phyloP scores from a whole-genome alignment of 257 asterid genomes.

The Nemophila menziesii region DNA sequence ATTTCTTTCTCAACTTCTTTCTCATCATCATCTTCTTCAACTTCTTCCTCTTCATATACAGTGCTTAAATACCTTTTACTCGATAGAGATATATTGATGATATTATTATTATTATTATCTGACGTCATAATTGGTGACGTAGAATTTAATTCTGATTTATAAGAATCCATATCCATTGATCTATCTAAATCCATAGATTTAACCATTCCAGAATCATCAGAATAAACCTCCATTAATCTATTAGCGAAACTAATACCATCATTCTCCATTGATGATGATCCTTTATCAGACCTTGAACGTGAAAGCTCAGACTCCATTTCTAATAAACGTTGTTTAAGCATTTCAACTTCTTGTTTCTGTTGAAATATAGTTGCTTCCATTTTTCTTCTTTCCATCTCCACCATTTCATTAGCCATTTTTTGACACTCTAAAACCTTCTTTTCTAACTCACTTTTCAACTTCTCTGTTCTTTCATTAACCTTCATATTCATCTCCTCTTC shows the following conservation, averaged over 20 bases:
- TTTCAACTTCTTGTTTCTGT: slow-evolving; percentile 60
- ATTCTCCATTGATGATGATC: slow-evolving; percentile 28
- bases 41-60: slow-evolving; percentile 72
- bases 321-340: slow-evolving; percentile 58
- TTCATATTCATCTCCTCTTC: slow-evolving; percentile 53
- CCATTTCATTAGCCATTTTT: slow-evolving; percentile 44
- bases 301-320: slow-evolving; percentile 58
- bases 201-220: slow-evolving; percentile 75
- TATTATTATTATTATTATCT: slow-evolving; percentile 16
- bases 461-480: slow-evolving; percentile 36
- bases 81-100: slow-evolving; percentile 18
- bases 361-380: slow-evolving; percentile 55
- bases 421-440: slow-evolving; percentile 51
- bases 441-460: slow-evolving; percentile 45
- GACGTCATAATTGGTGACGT: slow-evolving; percentile 13
- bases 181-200: slow-evolving; percentile 86
- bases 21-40: slow-evolving; percentile 40
- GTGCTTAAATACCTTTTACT: slow-evolving; percentile 52
- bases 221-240: slow-evolving; percentile 42
- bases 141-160: slow-evolving; percentile 20
- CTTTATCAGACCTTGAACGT: slow-evolving; percentile 34
- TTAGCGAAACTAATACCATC: slow-evolving; percentile 55
- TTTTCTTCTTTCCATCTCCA: slow-evolving; percentile 62
- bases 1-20: slow-evolving; percentile 79
- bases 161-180: slow-evolving; percentile 57